Base-by-base conservation (phyloP, 129 eudicot species). In the Artemisia annua region DNA sequence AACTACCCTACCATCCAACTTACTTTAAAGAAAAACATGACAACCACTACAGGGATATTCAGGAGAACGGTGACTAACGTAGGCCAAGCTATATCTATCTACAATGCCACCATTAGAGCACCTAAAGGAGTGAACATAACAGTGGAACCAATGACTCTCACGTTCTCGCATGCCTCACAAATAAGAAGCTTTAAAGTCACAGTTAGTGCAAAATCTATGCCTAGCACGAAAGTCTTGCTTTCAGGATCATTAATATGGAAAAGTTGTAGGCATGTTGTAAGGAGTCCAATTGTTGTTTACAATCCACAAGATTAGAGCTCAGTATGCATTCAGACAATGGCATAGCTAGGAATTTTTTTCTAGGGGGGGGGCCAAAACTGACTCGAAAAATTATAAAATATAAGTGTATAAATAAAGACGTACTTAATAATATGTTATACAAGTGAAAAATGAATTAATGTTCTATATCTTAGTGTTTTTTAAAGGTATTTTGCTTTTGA, bases 1-100 rank as follows among this genome's bases (percentile, higher is more conserved):
- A 93, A 93, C 86, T 93, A 93, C 78, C 98, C 98, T 8, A 89
- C 82, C 46, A 89, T 93, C 86, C 98, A 93, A 79, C 90, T 93
- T n/a, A 54, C 74, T 11, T 26, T 89, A 46, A 86, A 78, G 46
- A 83, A 35, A 44, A 55, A 86, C 61, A 74, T 84, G 26, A 43
- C 35, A 12, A 79, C 59, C 50, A 82, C 81, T 39, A 74, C 48
- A 13, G 92, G 82, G 3, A 66, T 83, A 24, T 93, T 93, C 59
- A 67, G 86, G 50, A 83, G 98, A 71, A 87, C 77, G 15, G 96
- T 89, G 30, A 89, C 92, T 30, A 93, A 93, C 66, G 98, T 87
- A 18, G 98, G 98, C 0, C 85, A 67, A 19, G 61, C 89, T 7
- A 64, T n/a, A 22, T 78, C 89, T n/a, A 68, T 62, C 16, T 93